Base-by-base conservation (phyloP, 2,329 filamentous ascomycete species). In the Fusarium euwallaceae region DNA sequence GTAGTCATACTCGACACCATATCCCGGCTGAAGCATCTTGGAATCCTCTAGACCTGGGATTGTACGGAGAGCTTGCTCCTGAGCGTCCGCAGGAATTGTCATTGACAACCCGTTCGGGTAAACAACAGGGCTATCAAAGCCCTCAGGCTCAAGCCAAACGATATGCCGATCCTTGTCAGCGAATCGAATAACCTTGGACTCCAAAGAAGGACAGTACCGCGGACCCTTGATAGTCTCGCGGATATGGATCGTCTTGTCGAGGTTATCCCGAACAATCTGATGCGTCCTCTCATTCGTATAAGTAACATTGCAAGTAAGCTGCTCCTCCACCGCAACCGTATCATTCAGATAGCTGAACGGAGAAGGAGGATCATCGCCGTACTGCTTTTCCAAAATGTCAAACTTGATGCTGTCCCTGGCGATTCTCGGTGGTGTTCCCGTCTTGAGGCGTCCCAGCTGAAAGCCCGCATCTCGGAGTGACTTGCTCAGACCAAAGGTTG, bases 1-100 rank as follows among this genome's bases (percentile, higher is more conserved):
- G 82, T 99, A 99, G 85, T 98, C 97, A 83, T 99, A 99, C 82
- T 99, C 97, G 2, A 99, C 97, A 9, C 97, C 97, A 79, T 99
- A 99, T 10, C 96, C 97, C 2, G 96, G 93, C 79, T 98, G 96
- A 8, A 97, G 89, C 95, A 99, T 98, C 29, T 88, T 91, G 6
- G 95, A 95, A 69, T 95, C 91, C 80, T 98, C 96, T 2, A 99
- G 88, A 0, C 97, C 97, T n/a, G 86, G 88, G 64, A 99, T 93
- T 0, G 95, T 97, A 66, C 92, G 93, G n/a, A 99, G 87, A 80
- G 97, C 91, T 61, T 92, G 89, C 78, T 94, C 92, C 82, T 99
- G 97, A 0, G 94, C 95, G 66, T 96, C 94, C 0, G 92, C 92
- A 0, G 97, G 97, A 4, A 99, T 92, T 0, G 97, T 99, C 95